phyloP scores from a whole-genome alignment of 305 asterid genomes.

The Coffea humblotiana region DNA sequence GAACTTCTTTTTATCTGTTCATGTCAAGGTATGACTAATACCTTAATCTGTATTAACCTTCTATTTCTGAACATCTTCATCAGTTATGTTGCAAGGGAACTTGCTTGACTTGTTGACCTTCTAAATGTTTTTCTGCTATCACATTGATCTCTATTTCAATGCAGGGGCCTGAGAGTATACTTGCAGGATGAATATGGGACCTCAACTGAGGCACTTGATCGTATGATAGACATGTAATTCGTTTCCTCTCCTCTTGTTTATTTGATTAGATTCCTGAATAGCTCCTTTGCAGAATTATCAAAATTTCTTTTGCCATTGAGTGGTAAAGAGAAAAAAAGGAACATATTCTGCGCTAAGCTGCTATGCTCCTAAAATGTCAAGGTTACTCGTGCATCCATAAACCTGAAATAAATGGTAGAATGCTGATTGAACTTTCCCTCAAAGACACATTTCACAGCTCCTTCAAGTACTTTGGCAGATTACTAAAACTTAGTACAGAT shows the following conservation, averaged over 20 bases:
- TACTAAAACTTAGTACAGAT: no score
- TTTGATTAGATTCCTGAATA: neutral
- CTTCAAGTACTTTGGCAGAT: no score
- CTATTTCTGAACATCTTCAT: neutral
- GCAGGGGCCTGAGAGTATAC: slow-evolving; percentile 95
- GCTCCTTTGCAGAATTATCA: neutral
- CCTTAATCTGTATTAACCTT: no score
- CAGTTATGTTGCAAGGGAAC: neutral
- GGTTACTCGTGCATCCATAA: neutral
- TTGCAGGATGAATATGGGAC: slow-evolving; percentile 91
- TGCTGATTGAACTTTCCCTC: no score
- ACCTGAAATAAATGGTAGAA: neutral
- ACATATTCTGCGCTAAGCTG: neutral
- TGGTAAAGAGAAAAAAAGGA: neutral
- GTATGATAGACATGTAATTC: slow-evolving; percentile 68
- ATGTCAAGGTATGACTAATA: neutral
- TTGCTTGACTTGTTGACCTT: slow-evolving; percentile 2
- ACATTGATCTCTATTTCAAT: slow-evolving; percentile 13
- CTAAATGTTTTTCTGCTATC: neutral
- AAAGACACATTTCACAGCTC: no score
- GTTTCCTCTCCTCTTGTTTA: neutral
- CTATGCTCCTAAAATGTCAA: neutral
- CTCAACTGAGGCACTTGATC: slow-evolving; percentile 62
- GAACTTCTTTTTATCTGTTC: neutral
- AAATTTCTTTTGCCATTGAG: neutral